These are phyloP conservation scores for Colletotrichum somersetense DNA, from an alignment of 2,329 filamentous ascomycete species.

Conservation along the genomic window DNA sequence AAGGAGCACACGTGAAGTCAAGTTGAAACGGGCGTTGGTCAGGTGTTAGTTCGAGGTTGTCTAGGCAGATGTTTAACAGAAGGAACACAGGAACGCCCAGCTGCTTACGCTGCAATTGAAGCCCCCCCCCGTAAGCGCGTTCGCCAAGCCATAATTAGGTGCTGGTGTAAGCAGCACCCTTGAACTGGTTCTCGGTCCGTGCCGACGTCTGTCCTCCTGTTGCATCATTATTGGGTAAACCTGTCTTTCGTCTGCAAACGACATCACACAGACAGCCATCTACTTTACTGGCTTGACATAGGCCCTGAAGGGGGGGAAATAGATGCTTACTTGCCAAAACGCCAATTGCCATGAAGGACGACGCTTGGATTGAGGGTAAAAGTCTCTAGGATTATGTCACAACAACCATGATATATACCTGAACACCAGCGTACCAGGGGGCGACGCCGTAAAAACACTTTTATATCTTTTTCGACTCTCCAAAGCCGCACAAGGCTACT, in stretches of 20 bases:
- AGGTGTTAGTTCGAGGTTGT: slow-evolving; percentile 10
- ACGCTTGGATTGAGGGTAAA: slow-evolving; percentile 21
- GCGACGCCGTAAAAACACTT: slow-evolving; percentile 33
- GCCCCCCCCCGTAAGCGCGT: background rate
- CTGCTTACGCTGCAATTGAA: slow-evolving; percentile 2
- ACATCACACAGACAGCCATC: background rate
- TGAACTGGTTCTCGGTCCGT: background rate
- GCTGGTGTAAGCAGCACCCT: slow-evolving; percentile 2
- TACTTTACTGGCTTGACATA: background rate
- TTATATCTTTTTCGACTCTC: slow-evolving; percentile 6
- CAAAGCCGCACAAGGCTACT: slow-evolving; percentile 14
- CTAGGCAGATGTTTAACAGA: slow-evolving; percentile 29
- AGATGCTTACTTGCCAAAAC: background rate
- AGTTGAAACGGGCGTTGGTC: background rate
- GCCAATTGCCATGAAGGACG: background rate
- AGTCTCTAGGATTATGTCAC: slow-evolving; percentile 27
- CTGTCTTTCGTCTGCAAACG: slow-evolving; percentile 5
- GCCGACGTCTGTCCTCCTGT: slow-evolving; percentile 9
- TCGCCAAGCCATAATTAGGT: background rate
- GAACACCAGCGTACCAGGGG: slow-evolving; percentile 32
- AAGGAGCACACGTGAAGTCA: slow-evolving; percentile 8
- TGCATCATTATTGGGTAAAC: slow-evolving; percentile 21
- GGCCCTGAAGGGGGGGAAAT: too few species aligned
- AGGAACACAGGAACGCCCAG: slow-evolving; percentile 10
- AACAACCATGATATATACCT: slow-evolving; percentile 35